Base-by-base conservation (phyloP, 2,329 filamentous ascomycete species). In the Fusarium nelsonii region DNA sequence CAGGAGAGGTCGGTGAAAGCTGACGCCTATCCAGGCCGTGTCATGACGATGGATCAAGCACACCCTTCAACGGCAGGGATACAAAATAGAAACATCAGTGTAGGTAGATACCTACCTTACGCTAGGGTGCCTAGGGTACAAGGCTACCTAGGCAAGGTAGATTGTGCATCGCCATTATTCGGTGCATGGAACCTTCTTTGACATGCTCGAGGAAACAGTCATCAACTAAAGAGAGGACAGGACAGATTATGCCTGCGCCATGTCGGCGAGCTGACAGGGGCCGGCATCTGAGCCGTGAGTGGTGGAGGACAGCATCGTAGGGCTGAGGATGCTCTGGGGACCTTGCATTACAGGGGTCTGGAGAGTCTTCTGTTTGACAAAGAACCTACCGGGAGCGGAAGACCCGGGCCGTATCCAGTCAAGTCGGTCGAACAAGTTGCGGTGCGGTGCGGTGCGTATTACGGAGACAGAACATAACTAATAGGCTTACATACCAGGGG, bases 221-320 rank as follows among this genome's bases (percentile, higher is more conserved):
- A 65, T 64, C 43, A 64, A 30, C 8, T 18, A 32, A 26, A 37
- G 36, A 36, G 28, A 30, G 26, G 43, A 30, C n/a, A 45, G 7
- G 41, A 45, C 51, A 46, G 20, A 45, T 15, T 46, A 54, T 44
- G 62, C 58, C 68, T 71, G 68, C 68, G 68, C 68, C 68, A 62
- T 71, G 68, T 69, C 68, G 68, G 32, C 63, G 63, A 70, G 68
- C 68, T 70, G 67, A 70, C 67, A 70, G 67, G 67, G 67, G 51
- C 41, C 34, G n/a, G 18, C 37, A 52, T 54, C 43, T 49, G 37
- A 64, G 48, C 36, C 51, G 46, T 70, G 63, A 70, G 39, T 70
- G 68, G 67, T 60, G 58, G 49, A 55, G 63, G 51, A 54, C 45
- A 54, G 20, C 36, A 52, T 52, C 68, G 48, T 70, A 70, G 68